Percentiles rank a stretch among this genome's conserved stretches.
Evolutionary conservation across 345 rosid genomes (phyloP).

Genomic region (Euphorbia pulcherrima): DNA sequence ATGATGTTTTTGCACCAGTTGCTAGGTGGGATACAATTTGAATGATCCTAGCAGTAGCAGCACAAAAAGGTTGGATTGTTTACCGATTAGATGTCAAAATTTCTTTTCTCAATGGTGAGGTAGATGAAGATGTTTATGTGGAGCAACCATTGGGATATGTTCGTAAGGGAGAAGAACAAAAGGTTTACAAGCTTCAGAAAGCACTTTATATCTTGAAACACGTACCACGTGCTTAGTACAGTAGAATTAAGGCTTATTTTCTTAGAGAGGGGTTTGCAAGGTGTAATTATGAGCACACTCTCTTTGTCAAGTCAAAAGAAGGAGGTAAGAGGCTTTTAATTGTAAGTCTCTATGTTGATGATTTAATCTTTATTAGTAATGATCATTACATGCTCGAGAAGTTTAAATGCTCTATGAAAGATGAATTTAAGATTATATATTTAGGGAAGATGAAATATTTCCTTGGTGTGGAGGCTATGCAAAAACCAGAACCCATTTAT

Average conservation of each 20-base stretch:
- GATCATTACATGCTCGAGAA: neutral
- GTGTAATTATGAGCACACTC: neutral
- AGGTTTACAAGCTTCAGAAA: too few species aligned
- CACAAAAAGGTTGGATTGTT: neutral
- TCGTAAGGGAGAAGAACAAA: too few species aligned
- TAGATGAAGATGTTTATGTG: neutral
- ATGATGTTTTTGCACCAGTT: neutral
- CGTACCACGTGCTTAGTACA: too few species aligned
- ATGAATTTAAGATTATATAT: neutral
- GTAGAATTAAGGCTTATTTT: neutral
- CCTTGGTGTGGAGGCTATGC: neutral
- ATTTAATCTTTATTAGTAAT: neutral
- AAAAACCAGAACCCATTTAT: neutral
- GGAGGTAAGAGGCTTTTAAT: neutral
- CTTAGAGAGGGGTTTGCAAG: neutral
- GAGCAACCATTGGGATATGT: neutral
- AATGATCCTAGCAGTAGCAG: neutral
- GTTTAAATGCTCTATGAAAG: neutral
- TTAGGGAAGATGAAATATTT: neutral
- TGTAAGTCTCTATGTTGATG: neutral
- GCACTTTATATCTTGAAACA: too few species aligned
- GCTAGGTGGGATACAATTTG: neutral
- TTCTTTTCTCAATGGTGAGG: neutral
- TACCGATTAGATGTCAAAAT: neutral
- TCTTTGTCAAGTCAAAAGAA: neutral